A percentile compares a stretch with the other conserved stretches of the same genome.
phyloP scores from a whole-genome alignment of 1,284 basidiomycete genomes.

The Chalciporus sp. region DNA sequence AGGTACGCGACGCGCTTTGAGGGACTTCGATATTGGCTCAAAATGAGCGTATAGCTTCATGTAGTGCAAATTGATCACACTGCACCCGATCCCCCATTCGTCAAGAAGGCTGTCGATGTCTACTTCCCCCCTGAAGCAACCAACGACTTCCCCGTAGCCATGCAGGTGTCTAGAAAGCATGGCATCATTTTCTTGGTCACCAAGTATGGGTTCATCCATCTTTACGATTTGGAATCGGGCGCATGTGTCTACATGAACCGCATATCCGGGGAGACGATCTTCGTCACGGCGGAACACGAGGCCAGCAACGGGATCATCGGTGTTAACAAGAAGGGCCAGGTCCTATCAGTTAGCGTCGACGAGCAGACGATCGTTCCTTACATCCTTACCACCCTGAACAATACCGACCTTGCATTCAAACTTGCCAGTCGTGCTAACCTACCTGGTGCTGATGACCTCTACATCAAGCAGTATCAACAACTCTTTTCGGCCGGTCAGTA shows the following conservation, averaged over 20 bases:
- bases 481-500: slow-evolving; percentile 92
- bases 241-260: slow-evolving; percentile 99
- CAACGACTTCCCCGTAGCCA: slow-evolving; percentile 99
- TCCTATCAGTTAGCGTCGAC: slow-evolving; percentile 96
- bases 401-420: slow-evolving; percentile 98
- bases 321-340: slow-evolving; percentile 99
- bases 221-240: slow-evolving; percentile 98
- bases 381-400: slow-evolving; percentile 92
- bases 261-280: slow-evolving; percentile 99
- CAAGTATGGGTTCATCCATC: slow-evolving; percentile 99
- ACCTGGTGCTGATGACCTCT: slow-evolving; percentile 97
- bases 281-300: slow-evolving; percentile 97
- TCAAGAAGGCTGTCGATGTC: slow-evolving; percentile 98
- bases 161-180: slow-evolving; percentile 98
- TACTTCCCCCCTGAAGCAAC: slow-evolving; percentile 99
- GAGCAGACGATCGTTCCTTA: slow-evolving; percentile 97
- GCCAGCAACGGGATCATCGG: slow-evolving; percentile 95
- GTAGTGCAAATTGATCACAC: slow-evolving; percentile 98
- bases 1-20: slow-evolving; percentile 59
- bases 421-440: slow-evolving; percentile 96
- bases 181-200: slow-evolving; percentile 98
- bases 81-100: slow-evolving; percentile 93
- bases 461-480: slow-evolving; percentile 94
- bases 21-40: slow-evolving; percentile 18
- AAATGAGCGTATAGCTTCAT: slow-evolving; percentile 70